Percentiles rank a stretch among this genome's conserved stretches.
Conservation (phyloP, 78 protist species). For the Cyanophora paradoxa region DNA sequence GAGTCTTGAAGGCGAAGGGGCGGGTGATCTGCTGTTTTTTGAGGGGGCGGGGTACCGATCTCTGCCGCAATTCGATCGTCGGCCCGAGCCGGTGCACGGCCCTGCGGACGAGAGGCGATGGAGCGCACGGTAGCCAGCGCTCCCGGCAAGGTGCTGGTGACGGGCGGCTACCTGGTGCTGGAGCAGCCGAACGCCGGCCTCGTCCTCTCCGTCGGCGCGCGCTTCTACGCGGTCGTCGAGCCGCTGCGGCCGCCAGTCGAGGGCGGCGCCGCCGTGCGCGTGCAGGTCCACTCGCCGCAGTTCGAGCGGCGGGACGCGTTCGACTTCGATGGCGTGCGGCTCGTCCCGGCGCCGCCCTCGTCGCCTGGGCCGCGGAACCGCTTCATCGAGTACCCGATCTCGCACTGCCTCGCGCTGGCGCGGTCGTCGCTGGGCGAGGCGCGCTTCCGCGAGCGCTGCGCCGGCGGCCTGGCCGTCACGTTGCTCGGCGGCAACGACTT, state of each 20-base stretch:
- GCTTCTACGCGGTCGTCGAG: slow-evolving; percentile 48
- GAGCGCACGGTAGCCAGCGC: no score
- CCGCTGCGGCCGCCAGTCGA: neutral
- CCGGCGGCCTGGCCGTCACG: slow-evolving; percentile 18
- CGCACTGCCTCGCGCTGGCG: neutral
- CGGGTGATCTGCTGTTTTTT: no score
- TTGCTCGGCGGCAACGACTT: slow-evolving; percentile 63
- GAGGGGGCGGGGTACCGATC: no score
- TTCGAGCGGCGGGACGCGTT: neutral
- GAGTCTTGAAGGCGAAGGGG: no score
- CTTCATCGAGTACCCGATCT: slow-evolving; percentile 12
- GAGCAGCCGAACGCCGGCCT: slow-evolving; percentile 58
- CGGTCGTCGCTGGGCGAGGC: neutral
- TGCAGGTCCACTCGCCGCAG: slow-evolving; percentile 6
- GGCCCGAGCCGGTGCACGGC: no score
- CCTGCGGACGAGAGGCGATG: no score
- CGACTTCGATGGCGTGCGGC: no score
- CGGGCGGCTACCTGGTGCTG: slow-evolving; percentile 78
- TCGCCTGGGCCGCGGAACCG: neutral
- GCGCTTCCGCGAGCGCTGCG: neutral
- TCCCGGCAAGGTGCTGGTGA: slow-evolving; percentile 77
- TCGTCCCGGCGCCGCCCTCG: neutral
- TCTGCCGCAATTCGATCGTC: no score
- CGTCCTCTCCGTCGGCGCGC: slow-evolving; percentile 41
- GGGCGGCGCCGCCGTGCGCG: no score